Evolutionary conservation across 2,329 filamentous ascomycete species (phyloP).

Genomic region (Ploettnerulaceae sp.): DNA sequence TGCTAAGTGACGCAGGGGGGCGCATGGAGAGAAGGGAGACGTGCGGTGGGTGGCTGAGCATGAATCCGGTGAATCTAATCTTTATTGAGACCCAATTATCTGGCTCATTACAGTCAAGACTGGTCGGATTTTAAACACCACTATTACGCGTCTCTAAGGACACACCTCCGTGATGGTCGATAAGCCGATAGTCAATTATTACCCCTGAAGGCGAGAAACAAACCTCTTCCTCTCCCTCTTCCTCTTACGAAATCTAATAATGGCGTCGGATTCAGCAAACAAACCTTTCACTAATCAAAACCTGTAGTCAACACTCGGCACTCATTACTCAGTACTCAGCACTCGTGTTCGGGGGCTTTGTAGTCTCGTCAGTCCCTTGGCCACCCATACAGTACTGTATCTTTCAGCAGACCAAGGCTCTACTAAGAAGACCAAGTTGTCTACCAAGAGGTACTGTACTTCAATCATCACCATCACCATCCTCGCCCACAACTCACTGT

Average conservation of each 20-base stretch:
- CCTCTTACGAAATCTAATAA: too few relatives aligned
- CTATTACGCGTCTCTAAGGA: conserved; percentile 5
- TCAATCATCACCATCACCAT: not conserved
- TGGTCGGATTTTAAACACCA: conserved; percentile 1
- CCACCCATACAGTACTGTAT: not conserved
- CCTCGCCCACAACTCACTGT: not conserved
- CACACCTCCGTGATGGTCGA: too few relatives aligned
- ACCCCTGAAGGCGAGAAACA: not conserved
- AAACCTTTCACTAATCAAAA: too few relatives aligned
- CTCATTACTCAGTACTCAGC: too few relatives aligned
- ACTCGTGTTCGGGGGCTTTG: not conserved
- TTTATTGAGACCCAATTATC: not conserved
- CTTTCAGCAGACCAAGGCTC: conserved; percentile 1
- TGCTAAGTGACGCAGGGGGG: too few relatives aligned
- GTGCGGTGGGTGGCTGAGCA: not conserved
- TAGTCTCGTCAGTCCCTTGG: conserved; percentile 2
- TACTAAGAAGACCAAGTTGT: conserved; percentile 1
- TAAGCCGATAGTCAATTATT: too few relatives aligned
- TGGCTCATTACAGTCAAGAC: too few relatives aligned
- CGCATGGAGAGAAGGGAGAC: not conserved
- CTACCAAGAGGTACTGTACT: conserved; percentile 1
- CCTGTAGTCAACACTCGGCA: too few relatives aligned
- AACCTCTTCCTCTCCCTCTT: not conserved
- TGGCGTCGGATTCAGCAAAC: too few relatives aligned
- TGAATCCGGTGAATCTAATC: not conserved